Evolutionary conservation across 2,329 filamentous ascomycete species (phyloP), one percentile per base, ranked within the genome.

Genomic region (Myriosclerotinia duriaeana): DNA sequence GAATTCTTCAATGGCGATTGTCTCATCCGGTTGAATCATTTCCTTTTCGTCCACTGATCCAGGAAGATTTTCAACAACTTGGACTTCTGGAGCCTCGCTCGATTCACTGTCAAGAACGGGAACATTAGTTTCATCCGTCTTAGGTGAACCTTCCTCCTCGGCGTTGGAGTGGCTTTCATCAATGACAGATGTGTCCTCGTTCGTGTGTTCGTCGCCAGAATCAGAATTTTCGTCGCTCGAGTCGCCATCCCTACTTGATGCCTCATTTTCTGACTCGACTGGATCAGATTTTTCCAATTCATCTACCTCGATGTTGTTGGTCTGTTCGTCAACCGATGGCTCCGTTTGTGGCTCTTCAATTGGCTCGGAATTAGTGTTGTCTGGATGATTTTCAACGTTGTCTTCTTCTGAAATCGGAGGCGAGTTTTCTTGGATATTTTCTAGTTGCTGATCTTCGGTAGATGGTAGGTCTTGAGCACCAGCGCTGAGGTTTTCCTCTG

Each of bases 201-300:
- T n/a, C 44, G 22, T 44, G n/a, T 50, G n/a, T 14, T 61, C 44
- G 44, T 50, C 34, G 34, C 36, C 44, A 40, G 58, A 50, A 38
- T 50, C n/a, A 2, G 44, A 50, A 7, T 52, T n/a, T 38, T 38
- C 12, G 20, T 60, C 44, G 46, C 46, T 60, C 7, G 58, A 60
- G 38, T 26, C 58, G 20, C 30, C 58, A 50, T 61, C 44, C 58
- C 58, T 50, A 12, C 46, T 50, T 22, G 34, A 50, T 40, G 44
- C n/a, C 20, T 50, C 58, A 17, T 50, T 38, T 26, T 60, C 56
- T 20, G 42, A 60, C 44, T 60, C 30, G 3, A 11, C 14, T 38
- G 3, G 26, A 3, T 34, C 44, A 1, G 36, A 42, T 34, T 56
- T 50, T 30, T 56, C 44, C 11, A 30, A 15, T 17, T 40, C 38